phyloP scores from a whole-genome alignment of 2,329 filamentous ascomycete species.

The Microcera coccophila region DNA sequence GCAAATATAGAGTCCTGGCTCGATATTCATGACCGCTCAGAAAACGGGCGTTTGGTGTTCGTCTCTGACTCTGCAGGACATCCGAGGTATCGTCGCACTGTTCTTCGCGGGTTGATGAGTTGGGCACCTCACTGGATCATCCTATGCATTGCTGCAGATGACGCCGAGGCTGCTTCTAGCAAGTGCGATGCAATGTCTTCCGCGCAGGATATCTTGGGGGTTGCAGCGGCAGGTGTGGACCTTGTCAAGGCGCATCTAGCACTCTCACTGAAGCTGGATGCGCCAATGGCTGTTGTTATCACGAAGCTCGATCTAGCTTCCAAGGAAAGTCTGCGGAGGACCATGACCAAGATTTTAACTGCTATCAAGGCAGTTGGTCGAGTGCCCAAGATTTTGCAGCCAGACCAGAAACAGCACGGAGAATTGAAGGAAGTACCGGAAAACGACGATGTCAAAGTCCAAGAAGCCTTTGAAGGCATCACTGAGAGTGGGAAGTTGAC shows the following conservation, averaged over 20 bases:
- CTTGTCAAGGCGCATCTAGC: conserved; percentile 77
- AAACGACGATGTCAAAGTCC: conserved; percentile 56
- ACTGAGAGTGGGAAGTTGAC: conserved; percentile 39
- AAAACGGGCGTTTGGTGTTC: conserved; percentile 74
- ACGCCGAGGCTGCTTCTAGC: conserved; percentile 45
- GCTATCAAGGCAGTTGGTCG: conserved; percentile 72
- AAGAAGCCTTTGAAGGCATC: conserved; percentile 51
- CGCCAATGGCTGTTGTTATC: conserved; percentile 76
- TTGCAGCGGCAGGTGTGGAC: conserved; percentile 58
- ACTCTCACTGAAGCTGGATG: conserved; percentile 73
- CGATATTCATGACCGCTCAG: conserved; percentile 80
- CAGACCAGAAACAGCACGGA: conserved; percentile 44
- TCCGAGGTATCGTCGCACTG: conserved; percentile 83
- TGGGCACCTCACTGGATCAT: conserved; percentile 95
- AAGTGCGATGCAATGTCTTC: conserved; percentile 42
- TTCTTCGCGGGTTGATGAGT: conserved; percentile 82
- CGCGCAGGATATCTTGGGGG: conserved; percentile 48
- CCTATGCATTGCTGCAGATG: conserved; percentile 80
- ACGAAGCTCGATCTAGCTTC: conserved; percentile 89
- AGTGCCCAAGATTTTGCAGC: conserved; percentile 67
- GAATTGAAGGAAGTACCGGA: conserved; percentile 56
- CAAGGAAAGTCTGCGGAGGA: conserved; percentile 64
- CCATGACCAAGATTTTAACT: conserved; percentile 69
- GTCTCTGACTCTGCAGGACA: conserved; percentile 91
- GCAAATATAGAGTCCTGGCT: conserved; percentile 89